These are phyloP conservation scores for Penicillium lagena DNA, from an alignment of 495 filamentous ascomycete genomes.

Conservation along the genomic window DNA sequence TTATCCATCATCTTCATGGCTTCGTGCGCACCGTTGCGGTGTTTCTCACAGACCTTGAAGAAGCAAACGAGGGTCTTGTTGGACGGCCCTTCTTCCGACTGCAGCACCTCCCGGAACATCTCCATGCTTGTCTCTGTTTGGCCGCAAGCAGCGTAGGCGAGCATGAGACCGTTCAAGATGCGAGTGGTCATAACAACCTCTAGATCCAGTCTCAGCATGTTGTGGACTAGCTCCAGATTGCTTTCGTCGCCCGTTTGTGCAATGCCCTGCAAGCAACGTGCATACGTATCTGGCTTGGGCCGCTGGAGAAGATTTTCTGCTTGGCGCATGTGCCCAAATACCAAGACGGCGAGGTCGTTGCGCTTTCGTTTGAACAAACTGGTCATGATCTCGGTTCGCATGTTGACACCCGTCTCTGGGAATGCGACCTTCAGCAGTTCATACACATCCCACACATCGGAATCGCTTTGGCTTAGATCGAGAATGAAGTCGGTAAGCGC, in stretches of 20 bases:
- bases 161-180: constrained; percentile 77
- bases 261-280: constrained; percentile 68
- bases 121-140: constrained; percentile 57
- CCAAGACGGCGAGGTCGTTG: constrained; percentile 72
- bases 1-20: constrained; percentile 71
- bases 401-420: constrained; percentile 56
- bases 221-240: constrained; percentile 68
- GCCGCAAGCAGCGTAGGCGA: constrained; percentile 67
- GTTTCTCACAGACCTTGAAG: constrained; percentile 66
- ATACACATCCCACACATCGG: constrained; percentile 73
- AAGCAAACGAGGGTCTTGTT: constrained; percentile 71
- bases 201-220: constrained; percentile 86
- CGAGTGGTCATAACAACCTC: constrained; percentile 68
- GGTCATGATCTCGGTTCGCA: constrained; percentile 70
- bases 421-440: constrained; percentile 69
- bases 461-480: constrained; percentile 49
- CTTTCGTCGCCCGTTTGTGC: constrained; percentile 57
- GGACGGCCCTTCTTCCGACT: constrained; percentile 73
- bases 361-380: constrained; percentile 71
- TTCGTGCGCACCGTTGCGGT: constrained; percentile 52
- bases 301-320: constrained; percentile 48
- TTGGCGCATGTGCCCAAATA: constrained; percentile 86
- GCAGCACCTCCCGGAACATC: constrained; percentile 76
- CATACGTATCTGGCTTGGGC: constrained; percentile 69
- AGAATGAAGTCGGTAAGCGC: constrained; percentile 60